These are phyloP conservation scores for Populus hybrid DNA, from an alignment of 441 rosid species.

Conservation along the genomic window DNA sequence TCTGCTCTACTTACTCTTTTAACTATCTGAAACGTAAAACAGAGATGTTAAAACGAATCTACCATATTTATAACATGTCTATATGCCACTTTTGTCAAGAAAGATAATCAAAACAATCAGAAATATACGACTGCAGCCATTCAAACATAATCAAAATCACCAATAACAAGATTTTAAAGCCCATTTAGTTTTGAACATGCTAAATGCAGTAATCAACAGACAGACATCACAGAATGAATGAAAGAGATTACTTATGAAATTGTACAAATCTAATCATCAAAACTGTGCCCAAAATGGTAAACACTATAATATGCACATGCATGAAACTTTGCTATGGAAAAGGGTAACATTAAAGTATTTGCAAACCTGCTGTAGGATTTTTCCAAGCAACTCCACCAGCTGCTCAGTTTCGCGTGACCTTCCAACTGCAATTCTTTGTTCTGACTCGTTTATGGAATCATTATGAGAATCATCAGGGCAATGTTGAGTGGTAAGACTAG, in stretches of 20 bases:
- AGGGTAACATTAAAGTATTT: neutral
- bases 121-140: too few relatives aligned
- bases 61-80: neutral
- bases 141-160: neutral
- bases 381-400: conserved; percentile 66
- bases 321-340: neutral
- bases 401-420: conserved; percentile 56
- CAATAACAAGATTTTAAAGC: neutral
- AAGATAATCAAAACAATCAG: too few relatives aligned
- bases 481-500: conserved; percentile 2
- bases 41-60: neutral
- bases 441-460: conserved; percentile 23
- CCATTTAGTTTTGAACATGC: neutral
- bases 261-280: neutral
- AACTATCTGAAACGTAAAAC: conserved; percentile 52
- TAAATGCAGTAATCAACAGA: conserved; percentile 1
- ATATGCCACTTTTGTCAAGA: too few relatives aligned
- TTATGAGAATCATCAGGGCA: conserved; percentile 22
- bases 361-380: conserved; percentile 71
- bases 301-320: neutral
- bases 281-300: neutral
- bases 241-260: neutral
- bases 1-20: conserved; percentile 60
- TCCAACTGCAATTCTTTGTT: conserved; percentile 23
- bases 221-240: neutral